Evolutionary conservation across 2,329 filamentous ascomycete species (phyloP).

Genomic region (Phyllosticta citrichinensis): DNA sequence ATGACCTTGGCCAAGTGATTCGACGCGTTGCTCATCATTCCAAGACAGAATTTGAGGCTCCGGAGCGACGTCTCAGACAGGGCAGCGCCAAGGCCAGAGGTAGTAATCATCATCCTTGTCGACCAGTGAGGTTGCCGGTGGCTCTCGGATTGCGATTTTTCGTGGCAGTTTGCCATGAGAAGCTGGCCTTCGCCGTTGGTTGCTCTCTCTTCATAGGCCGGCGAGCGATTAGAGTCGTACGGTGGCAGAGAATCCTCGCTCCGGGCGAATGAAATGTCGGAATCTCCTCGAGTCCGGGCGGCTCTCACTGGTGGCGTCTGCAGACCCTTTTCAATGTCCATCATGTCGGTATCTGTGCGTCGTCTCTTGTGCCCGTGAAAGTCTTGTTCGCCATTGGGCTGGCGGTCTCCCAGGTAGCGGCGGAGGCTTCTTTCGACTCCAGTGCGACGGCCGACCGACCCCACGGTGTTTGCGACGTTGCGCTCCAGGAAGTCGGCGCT

Average conservation of each 20-base stretch:
- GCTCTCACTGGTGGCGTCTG: constrained; percentile 7
- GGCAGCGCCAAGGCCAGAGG: constrained; percentile 79
- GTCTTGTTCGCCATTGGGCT: constrained; percentile 40
- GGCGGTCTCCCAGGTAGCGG: constrained; percentile 62
- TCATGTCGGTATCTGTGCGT: constrained; percentile 31
- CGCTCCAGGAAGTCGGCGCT: constrained; percentile 85
- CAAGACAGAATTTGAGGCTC: constrained; percentile 75
- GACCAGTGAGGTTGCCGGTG: constrained; percentile 52
- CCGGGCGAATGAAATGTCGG: neutral
- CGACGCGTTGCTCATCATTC: constrained; percentile 72
- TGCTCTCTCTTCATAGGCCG: constrained; percentile 58
- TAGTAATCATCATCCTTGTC: constrained; percentile 77
- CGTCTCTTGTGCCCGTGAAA: constrained; percentile 29
- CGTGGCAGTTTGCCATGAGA: constrained; percentile 8
- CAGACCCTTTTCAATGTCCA: constrained; percentile 40
- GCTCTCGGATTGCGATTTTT: constrained; percentile 18
- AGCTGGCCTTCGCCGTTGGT: constrained; percentile 14
- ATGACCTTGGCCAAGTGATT: constrained; percentile 70
- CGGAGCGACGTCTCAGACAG: constrained; percentile 82
- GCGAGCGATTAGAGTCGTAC: constrained; percentile 70
- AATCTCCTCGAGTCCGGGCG: constrained; percentile 2
- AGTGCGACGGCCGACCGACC: constrained; percentile 71
- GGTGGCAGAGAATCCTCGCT: constrained; percentile 61
- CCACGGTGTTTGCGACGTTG: constrained; percentile 78
- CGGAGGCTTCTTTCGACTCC: constrained; percentile 81